A percentile compares a stretch with the other conserved stretches of the same genome.
These are phyloP conservation scores for Acephala macrosclerotiorum DNA, from an alignment of 2,329 filamentous ascomycete species.

Conservation along the genomic window DNA sequence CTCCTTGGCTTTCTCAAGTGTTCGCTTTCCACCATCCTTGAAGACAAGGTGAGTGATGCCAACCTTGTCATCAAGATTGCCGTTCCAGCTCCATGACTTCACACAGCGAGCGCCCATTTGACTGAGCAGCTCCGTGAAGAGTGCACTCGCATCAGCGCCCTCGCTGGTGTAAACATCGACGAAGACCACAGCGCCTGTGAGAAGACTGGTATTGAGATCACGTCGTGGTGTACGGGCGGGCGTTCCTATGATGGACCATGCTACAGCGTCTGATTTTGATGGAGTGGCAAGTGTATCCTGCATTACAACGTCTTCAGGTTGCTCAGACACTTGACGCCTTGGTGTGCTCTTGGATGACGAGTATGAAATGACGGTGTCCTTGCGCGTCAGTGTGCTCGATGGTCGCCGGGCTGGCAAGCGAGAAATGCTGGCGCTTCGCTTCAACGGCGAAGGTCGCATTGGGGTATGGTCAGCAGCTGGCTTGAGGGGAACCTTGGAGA, in stretches of 20 bases:
- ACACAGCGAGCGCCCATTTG: conserved; percentile 85
- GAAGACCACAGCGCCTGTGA: conserved; percentile 78
- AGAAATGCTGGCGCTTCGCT: conserved; percentile 52
- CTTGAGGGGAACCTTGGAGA: conserved; percentile 80
- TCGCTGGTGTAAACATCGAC: conserved; percentile 86
- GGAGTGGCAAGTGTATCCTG: conserved; percentile 35
- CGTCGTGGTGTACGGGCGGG: conserved; percentile 63
- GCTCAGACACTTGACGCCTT: conserved; percentile 9
- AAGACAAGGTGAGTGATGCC: conserved; percentile 90
- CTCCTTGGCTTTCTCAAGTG: conserved; percentile 80
- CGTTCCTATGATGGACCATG: conserved; percentile 62
- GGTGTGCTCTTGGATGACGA: conserved; percentile 54
- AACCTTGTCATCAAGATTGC: conserved; percentile 56
- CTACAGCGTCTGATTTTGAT: conserved; percentile 57
- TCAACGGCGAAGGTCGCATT: conserved; percentile 45
- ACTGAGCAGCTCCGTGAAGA: conserved; percentile 80
- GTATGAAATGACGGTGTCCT: conserved; percentile 61
- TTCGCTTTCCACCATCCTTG: conserved; percentile 84
- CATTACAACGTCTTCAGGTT: conserved; percentile 26
- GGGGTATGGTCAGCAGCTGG: conserved; percentile 62
- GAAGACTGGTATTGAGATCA: conserved; percentile 59
- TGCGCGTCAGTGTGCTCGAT: conserved; percentile 51
- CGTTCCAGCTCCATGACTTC: conserved; percentile 77
- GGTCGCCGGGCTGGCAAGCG: conserved; percentile 52
- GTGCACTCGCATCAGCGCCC: conserved; percentile 79